Evolutionary conservation across 2,329 filamentous ascomycete species (phyloP), one percentile per base, ranked within the genome.

Genomic region (Neocatenulostroma microsporum): DNA sequence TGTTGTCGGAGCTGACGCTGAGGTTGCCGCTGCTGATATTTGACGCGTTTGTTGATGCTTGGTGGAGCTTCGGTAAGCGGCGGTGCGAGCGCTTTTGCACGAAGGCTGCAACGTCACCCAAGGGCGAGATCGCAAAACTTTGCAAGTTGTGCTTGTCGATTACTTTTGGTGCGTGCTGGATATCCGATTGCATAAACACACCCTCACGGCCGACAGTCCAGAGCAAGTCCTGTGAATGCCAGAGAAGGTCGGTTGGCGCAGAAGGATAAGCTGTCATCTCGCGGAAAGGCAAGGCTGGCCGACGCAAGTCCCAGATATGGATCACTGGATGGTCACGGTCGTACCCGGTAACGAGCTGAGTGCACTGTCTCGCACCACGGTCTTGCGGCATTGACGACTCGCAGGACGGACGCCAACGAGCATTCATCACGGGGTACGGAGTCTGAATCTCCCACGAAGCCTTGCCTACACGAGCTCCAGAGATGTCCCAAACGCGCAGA

Each of bases 401-500:
- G 45, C 68, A 74, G 1, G 74, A 66, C 6, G 76, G 76, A 32
- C 77, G 66, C 77, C 77, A 81, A 38, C 74, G 67, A 19, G 76
- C 73, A 49, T 77, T 76, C 42, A 70, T 63, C 15, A 80, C 69
- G n/a, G 73, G 70, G 56, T 78, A 72, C 7, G 77, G 76, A 5
- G 74, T 73, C 42, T 72, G 70, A 41, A 81, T 63, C 37, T 74
- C 67, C 48, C 72, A 76, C 3, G 64, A 62, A 30, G 75, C 66
- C 55, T 79, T 80, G 52, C 76, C 73, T 42, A 72, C 68, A 45
- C 74, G 66, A 37, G 69, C 69, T 2, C 65, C 61, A 3, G 73
- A 74, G 39, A 80, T 73, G 53, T 80, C 75, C 74, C 77, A 81
- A 19, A 80, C 69, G 53, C 74, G 74, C 44, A 80, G 69, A 20